Evolutionary conservation across 495 filamentous ascomycete species (phyloP), one percentile per base, ranked within the genome.

Genomic region (Haplographium delicatum): DNA sequence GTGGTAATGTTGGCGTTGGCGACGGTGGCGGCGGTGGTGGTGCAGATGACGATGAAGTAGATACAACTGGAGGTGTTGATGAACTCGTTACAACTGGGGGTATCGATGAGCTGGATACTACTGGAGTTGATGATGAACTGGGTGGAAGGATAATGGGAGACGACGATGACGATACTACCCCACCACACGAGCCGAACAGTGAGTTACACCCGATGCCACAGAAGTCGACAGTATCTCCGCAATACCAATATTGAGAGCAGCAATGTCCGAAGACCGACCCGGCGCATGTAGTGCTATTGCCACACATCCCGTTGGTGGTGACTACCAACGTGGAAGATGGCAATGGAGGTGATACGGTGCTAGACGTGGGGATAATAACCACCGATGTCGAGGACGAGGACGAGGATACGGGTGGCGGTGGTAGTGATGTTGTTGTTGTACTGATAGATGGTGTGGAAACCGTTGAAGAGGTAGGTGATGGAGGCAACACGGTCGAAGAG

Each of bases 181-280:
- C 35, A 19, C 7, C 7, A 6, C 35, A 39, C 8, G 6, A 39
- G 6, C 35, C 35, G 18, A 11, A 39, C 18, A 8, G 8, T 15
- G 35, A 5, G 15, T 39, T 39, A 19, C 35, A 39, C 8, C 35
- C 35, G 16, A 15, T 39, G 5, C 35, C 35, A 39, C 35, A 39
- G 35, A 8, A 39, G 9, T 39, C 35, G 18, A 11, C 18, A 5
- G 8, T 18, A 18, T 39, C 18, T 6, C 35, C 35, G 16, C 35
- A 39, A 39, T 39, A 39, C 35, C 35, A 39, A 19, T 11, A 39
- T 39, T 39, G 35, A 39, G 35, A 39, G 35, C 35, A 39, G 15
- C 35, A 39, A 8, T 5, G 8, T 11, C 35, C 35, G 16, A 8
- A 39, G 6, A 5, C 35, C 18, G 35, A 39, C 8, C 35, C 16